phyloP scores from a whole-genome alignment of 2,329 filamentous ascomycete genomes.

The Alternaria arborescens region DNA sequence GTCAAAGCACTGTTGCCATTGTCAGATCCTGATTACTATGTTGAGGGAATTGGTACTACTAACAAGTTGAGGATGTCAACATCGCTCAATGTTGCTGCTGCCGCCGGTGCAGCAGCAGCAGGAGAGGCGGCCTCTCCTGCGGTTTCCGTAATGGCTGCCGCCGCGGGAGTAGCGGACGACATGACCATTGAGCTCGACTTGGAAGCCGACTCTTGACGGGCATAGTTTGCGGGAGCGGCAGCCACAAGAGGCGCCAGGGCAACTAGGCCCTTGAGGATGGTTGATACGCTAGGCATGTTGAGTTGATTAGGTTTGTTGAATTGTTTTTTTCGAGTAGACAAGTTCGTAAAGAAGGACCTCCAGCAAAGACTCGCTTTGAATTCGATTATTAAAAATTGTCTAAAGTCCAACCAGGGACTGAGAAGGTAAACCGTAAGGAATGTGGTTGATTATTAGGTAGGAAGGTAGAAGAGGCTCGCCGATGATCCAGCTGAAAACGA shows the following conservation, averaged over 20 bases:
- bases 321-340: slow-evolving; percentile 27
- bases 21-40: slow-evolving; percentile 41
- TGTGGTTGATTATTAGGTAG: slow-evolving; percentile 50
- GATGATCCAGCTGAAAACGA: slow-evolving; percentile 51
- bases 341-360: slow-evolving; percentile 37
- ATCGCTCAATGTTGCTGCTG: slow-evolving; percentile 54
- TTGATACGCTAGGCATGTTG: slow-evolving; percentile 51
- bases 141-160: slow-evolving; percentile 25
- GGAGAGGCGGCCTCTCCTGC: slow-evolving; percentile 28
- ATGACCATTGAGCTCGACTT: slow-evolving; percentile 3
- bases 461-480: slow-evolving; percentile 43
- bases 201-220: slow-evolving; percentile 31
- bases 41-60: slow-evolving; percentile 31
- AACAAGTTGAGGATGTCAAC: slow-evolving; percentile 64
- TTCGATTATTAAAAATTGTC: slow-evolving; percentile 47
- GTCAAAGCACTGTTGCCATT: slow-evolving; percentile 68
- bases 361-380: slow-evolving; percentile 52
- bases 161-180: slow-evolving; percentile 4
- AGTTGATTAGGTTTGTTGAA: slow-evolving; percentile 40
- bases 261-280: slow-evolving; percentile 46
- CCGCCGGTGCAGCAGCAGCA: slow-evolving; percentile 30
- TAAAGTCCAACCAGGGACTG: slow-evolving; percentile 53
- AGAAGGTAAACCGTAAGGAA: slow-evolving; percentile 49
- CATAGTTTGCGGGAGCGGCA: slow-evolving; percentile 42
- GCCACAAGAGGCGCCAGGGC: slow-evolving; percentile 47